phyloP scores from a whole-genome alignment of 495 filamentous ascomycete genomes.

The Rhizodiscina lignyota region DNA sequence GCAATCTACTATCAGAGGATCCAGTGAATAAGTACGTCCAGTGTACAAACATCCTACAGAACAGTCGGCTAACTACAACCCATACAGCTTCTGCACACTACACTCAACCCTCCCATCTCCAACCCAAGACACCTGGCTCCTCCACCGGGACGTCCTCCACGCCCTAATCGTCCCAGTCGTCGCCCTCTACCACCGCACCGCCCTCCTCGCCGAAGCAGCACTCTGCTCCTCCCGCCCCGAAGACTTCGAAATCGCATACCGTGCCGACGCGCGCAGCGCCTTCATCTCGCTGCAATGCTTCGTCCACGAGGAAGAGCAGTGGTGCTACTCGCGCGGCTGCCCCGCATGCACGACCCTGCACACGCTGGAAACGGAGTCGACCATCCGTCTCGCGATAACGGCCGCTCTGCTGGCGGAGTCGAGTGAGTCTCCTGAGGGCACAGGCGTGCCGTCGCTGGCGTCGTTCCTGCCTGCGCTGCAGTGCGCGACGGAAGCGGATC shows the following conservation, averaged over 20 bases:
- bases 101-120: too few species aligned
- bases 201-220: slow-evolving; percentile 29
- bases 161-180: slow-evolving; percentile 40
- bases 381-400: slow-evolving; percentile 39
- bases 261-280: slow-evolving; percentile 38
- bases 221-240: slow-evolving; percentile 28
- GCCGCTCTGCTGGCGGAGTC: slow-evolving; percentile 34
- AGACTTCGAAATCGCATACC: slow-evolving; percentile 42
- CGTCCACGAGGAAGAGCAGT: slow-evolving; percentile 38
- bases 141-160: slow-evolving; percentile 46
- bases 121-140: too few species aligned
- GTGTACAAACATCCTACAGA: too few species aligned
- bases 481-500: slow-evolving; percentile 33
- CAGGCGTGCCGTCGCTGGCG: slow-evolving; percentile 26
- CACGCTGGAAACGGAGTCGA: slow-evolving; percentile 39
- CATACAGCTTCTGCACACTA: too few species aligned
- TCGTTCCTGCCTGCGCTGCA: slow-evolving; percentile 39
- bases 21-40: too few species aligned
- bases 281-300: slow-evolving; percentile 47
- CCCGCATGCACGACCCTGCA: slow-evolving; percentile 38
- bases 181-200: slow-evolving; percentile 36
- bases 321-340: slow-evolving; percentile 39
- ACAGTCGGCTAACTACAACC: too few species aligned
- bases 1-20: too few species aligned
- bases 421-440: slow-evolving; percentile 6